Evolutionary conservation across 352 stramenopile species (phyloP).

Genomic region (Globisporangium yorkense): DNA sequence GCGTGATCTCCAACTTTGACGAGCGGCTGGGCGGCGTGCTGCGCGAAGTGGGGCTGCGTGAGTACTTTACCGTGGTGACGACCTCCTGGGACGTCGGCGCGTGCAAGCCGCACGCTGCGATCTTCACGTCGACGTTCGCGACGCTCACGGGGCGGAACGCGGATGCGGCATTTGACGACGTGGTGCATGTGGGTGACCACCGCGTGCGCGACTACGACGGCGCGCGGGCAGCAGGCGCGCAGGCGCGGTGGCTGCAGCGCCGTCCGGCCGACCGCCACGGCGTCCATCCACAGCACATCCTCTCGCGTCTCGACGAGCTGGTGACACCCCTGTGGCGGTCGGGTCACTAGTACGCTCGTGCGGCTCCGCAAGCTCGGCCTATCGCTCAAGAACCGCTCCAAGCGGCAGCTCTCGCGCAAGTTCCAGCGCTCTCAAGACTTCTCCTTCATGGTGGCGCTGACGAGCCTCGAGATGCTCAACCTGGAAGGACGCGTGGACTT

Average conservation of each 20-base stretch:
- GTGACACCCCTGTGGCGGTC: neutral
- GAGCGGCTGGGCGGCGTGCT: constrained; percentile 53
- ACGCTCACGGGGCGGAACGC: constrained; percentile 6
- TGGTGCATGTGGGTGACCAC: constrained; percentile 70
- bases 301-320: constrained; percentile 27
- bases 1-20: constrained; percentile 79
- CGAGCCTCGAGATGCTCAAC: constrained; percentile 36
- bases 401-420: constrained; percentile 33
- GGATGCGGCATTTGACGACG: neutral
- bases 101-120: constrained; percentile 45
- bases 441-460: constrained; percentile 30
- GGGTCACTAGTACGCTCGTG: neutral
- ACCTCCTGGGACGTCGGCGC: constrained; percentile 45
- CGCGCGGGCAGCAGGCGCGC: constrained; percentile 26
- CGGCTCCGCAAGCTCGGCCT: constrained; percentile 50
- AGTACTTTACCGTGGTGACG: constrained; percentile 49
- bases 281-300: constrained; percentile 16
- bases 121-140: constrained; percentile 56
- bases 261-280: neutral
- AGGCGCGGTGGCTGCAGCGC: constrained; percentile 38
- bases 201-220: constrained; percentile 43
- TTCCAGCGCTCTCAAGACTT: constrained; percentile 39
- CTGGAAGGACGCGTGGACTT: constrained; percentile 56
- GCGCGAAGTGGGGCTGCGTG: constrained; percentile 27
- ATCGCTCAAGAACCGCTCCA: constrained; percentile 32